A percentile compares a stretch with the other conserved stretches of the same genome.
These are phyloP conservation scores for Monosiga brevicollis DNA, from an alignment of 78 protist genomes.

Conservation along the genomic window DNA sequence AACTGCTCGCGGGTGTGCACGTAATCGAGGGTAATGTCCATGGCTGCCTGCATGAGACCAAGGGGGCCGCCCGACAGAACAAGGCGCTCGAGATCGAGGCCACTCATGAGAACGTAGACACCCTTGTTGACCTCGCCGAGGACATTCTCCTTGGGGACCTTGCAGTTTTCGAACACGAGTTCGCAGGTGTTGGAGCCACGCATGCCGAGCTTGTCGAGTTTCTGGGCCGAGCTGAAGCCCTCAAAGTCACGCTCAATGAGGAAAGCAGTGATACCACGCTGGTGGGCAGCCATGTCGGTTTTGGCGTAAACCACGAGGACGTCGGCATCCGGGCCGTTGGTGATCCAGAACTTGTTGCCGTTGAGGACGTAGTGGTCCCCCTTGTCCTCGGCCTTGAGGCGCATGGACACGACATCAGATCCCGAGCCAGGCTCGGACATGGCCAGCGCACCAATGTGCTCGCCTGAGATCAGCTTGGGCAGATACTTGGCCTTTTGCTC, in stretches of 20 bases:
- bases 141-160: slow-evolving; percentile 60
- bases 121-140: slow-evolving; percentile 66
- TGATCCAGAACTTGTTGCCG: slow-evolving; percentile 86
- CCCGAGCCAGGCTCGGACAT: slow-evolving; percentile 89
- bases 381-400: slow-evolving; percentile 45
- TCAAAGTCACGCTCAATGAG: slow-evolving; percentile 59
- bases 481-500: slow-evolving; percentile 68
- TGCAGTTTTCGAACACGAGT: slow-evolving; percentile 32
- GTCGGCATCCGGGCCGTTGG: slow-evolving; percentile 82
- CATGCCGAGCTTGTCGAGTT: slow-evolving; percentile 92
- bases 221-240: slow-evolving; percentile 77
- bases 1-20: slow-evolving; percentile 72
- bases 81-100: slow-evolving; percentile 79
- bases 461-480: slow-evolving; percentile 76
- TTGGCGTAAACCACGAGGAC: slow-evolving; percentile 82
- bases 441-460: slow-evolving; percentile 83
- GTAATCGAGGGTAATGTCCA: slow-evolving; percentile 74
- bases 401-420: slow-evolving; percentile 86
- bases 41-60: slow-evolving; percentile 53
- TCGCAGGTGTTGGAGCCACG: slow-evolving; percentile 89
- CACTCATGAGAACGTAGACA: slow-evolving; percentile 79
- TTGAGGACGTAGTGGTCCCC: slow-evolving; percentile 68
- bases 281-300: slow-evolving; percentile 49
- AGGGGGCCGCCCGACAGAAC: slow-evolving; percentile 83
- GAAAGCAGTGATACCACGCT: slow-evolving; percentile 88